These are phyloP conservation scores for Pholiota conissans DNA, from an alignment of 768 basidiomycete species.

Conservation along the genomic window DNA sequence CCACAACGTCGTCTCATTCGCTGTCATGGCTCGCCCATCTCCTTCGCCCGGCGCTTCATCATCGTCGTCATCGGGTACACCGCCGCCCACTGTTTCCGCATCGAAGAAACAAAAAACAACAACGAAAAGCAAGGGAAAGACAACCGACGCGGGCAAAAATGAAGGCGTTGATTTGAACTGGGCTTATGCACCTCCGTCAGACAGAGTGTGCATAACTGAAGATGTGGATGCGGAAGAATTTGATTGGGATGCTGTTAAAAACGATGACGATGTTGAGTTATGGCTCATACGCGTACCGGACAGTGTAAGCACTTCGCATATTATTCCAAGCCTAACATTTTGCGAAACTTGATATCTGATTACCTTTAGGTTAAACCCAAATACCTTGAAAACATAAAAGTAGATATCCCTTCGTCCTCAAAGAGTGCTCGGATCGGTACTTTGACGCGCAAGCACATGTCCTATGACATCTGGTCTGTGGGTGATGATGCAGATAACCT, in stretches of 20 bases:
- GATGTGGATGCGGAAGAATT: conserved; percentile 50
- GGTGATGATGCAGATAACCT: conserved; percentile 37
- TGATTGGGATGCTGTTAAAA: conserved; percentile 66
- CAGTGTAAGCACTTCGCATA: conserved; percentile 43
- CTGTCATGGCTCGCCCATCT: conserved; percentile 7
- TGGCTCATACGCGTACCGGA: conserved; percentile 74
- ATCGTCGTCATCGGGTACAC: conserved; percentile 14
- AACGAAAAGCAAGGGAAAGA: conserved; percentile 26
- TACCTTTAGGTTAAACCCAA: conserved; percentile 60
- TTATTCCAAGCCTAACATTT: neutral
- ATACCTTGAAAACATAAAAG: conserved; percentile 51
- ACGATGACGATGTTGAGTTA: conserved; percentile 60
- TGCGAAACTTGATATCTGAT: neutral
- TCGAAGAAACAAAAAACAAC: conserved; percentile 18
- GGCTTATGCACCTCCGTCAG: conserved; percentile 61
- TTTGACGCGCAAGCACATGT: conserved; percentile 51
- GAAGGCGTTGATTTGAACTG: conserved; percentile 57
- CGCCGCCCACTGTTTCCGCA: conserved; percentile 12
- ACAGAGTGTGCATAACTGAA: conserved; percentile 49
- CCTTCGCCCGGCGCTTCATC: conserved; percentile 16
- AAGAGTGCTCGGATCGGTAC: conserved; percentile 44
- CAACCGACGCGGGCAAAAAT: conserved; percentile 38
- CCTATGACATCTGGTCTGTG: conserved; percentile 69
- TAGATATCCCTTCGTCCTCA: conserved; percentile 45
- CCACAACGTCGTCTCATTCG: neutral